Evolutionary conservation across 75 land plant genomes (phyloP).

Genomic region (Cryptomeria japonica): DNA sequence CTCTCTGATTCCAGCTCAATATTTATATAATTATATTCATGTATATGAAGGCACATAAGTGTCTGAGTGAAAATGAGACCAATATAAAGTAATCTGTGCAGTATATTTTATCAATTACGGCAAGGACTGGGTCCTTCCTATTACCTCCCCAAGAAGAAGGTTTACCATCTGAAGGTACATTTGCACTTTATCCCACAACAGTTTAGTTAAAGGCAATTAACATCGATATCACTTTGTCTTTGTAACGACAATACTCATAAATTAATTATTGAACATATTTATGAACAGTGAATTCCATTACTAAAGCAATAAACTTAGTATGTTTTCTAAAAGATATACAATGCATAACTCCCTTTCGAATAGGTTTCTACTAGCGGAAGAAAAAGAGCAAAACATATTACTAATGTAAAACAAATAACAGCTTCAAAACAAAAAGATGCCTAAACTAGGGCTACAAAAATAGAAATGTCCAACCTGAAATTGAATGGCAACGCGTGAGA

Average conservation of each 20-base stretch:
- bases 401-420: neutral
- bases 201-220: neutral
- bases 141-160: neutral
- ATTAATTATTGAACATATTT: neutral
- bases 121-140: neutral
- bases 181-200: neutral
- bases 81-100: neutral
- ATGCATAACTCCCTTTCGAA: neutral
- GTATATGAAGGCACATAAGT: neutral
- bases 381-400: neutral
- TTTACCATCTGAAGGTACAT: neutral
- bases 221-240: neutral
- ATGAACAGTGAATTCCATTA: neutral
- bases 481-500: conserved; percentile 44
- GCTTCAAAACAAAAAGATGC: neutral
- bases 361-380: neutral
- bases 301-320: neutral
- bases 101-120: neutral
- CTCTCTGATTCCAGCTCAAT: neutral
- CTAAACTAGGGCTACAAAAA: neutral
- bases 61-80: neutral
- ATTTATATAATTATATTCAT: neutral
- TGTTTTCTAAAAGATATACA: neutral
- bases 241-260: neutral
- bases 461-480: conserved; percentile 27